Conservation (phyloP, 2,329 filamentous ascomycete species). For the Ophiocordyceps camponoti-rufipedis region DNA sequence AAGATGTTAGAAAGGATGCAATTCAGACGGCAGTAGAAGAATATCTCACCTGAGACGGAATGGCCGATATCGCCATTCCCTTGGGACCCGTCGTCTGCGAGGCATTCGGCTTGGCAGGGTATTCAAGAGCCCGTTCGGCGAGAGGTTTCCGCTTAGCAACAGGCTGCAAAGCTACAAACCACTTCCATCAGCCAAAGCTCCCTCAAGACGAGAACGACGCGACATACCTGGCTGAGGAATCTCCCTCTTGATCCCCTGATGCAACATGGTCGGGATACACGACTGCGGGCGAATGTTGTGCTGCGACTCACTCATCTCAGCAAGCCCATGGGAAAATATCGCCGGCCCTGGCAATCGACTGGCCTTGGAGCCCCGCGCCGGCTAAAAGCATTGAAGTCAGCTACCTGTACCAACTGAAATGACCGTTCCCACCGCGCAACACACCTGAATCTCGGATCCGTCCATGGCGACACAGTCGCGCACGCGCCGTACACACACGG, state of each 20-base stretch:
- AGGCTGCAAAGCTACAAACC: conserved; percentile 26
- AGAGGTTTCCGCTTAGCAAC: conserved; percentile 44
- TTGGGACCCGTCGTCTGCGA: conserved; percentile 24
- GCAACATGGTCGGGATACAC: conserved; percentile 20
- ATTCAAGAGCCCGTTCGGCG: conserved; percentile 34
- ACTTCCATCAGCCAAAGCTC: background rate
- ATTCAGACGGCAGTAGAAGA: background rate
- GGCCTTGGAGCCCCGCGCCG: conserved; percentile 12
- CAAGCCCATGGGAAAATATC: conserved; percentile 16
- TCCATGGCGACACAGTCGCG: conserved; percentile 13
- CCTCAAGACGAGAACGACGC: background rate
- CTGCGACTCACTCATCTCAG: conserved; percentile 42
- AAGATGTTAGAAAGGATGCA: background rate
- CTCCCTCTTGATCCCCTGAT: conserved; percentile 32
- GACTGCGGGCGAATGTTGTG: conserved; percentile 33
- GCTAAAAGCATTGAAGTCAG: conserved; percentile 5
- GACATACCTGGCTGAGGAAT: conserved; percentile 22
- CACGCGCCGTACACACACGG: conserved; percentile 7
- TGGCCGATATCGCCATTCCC: conserved; percentile 19
- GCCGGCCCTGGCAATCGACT: conserved; percentile 15
- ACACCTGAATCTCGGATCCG: conserved; percentile 12
- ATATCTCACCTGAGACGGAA: conserved; percentile 9
- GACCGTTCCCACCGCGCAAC: background rate
- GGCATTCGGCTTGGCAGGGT: conserved; percentile 14
- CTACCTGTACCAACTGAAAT: background rate